phyloP scores from a whole-genome alignment of 148 eudicot species.

The Rhododendron ovatum region DNA sequence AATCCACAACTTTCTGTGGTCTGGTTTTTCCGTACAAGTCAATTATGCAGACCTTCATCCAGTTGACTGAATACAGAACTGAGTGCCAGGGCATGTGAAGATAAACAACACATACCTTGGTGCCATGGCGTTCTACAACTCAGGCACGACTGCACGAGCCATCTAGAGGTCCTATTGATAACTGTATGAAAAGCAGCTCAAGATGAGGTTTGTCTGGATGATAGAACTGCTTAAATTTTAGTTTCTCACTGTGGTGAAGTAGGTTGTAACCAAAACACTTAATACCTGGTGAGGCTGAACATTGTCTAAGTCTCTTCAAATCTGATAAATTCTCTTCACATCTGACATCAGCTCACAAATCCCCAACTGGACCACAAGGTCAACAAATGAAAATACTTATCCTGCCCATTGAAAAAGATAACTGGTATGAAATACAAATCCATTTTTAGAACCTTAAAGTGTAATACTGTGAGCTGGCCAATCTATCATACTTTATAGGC shows the following conservation, averaged over 20 bases:
- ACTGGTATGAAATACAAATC: too few relatives aligned
- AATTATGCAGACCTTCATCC: background rate
- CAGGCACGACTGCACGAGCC: constrained; percentile 3
- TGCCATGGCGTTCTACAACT: constrained; percentile 7
- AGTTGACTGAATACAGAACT: background rate
- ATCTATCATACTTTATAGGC: background rate
- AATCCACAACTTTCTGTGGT: background rate
- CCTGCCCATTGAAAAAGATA: constrained; percentile 2
- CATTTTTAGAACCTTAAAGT: background rate
- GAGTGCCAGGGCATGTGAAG: background rate
- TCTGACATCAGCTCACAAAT: constrained; percentile 1
- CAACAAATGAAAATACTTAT: background rate
- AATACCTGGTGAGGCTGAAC: constrained; percentile 10
- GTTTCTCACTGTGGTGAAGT: background rate
- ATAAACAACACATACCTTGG: constrained; percentile 6
- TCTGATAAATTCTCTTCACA: background rate
- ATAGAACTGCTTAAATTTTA: background rate
- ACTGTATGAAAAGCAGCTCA: background rate
- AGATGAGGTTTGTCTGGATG: constrained; percentile 2
- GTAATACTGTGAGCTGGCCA: background rate
- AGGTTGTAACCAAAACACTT: background rate
- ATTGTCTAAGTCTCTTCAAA: background rate
- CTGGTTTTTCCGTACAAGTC: background rate
- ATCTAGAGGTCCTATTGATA: background rate
- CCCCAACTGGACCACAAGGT: background rate